These are phyloP conservation scores for Harringtonia aguacate DNA, from an alignment of 2,329 filamentous ascomycete genomes.

Conservation along the genomic window DNA sequence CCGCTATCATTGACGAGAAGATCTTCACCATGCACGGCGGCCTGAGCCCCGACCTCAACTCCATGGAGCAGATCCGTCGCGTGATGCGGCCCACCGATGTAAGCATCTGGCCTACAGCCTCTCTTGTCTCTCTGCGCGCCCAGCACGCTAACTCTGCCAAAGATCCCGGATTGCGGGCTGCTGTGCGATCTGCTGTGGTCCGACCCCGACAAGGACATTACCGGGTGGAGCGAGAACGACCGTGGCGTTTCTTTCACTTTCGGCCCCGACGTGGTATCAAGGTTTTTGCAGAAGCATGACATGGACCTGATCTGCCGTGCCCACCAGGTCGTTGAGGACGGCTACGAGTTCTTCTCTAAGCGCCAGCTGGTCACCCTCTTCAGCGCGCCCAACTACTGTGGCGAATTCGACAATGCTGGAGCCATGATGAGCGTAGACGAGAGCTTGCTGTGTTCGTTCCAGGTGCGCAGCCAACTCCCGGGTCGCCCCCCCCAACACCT, in stretches of 20 bases:
- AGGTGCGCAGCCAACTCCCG: conserved; percentile 64
- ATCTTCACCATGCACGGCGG: conserved; percentile 99
- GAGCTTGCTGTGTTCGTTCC: conserved; percentile 96
- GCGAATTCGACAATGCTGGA: conserved; percentile 98
- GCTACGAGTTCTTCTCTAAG: conserved; percentile 99
- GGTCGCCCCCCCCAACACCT: too few species aligned
- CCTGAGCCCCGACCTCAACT: conserved; percentile 92
- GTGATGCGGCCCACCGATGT: conserved; percentile 99
- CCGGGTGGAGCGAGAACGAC: conserved; percentile 98
- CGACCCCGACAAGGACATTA: conserved; percentile 98
- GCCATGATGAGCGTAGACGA: conserved; percentile 99
- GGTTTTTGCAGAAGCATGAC: conserved; percentile 97
- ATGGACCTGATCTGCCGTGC: conserved; percentile 99
- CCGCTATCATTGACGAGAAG: conserved; percentile 98
- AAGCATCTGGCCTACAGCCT: conserved; percentile 34
- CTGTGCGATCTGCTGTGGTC: conserved; percentile 98
- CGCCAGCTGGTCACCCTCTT: conserved; percentile 95
- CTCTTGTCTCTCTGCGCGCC: not conserved
- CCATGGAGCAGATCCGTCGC: conserved; percentile 98
- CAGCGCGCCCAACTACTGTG: conserved; percentile 97
- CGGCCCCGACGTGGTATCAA: conserved; percentile 90
- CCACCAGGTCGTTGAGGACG: conserved; percentile 97
- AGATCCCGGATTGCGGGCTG: conserved; percentile 97
- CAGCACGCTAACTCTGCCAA: not conserved
- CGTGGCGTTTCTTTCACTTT: conserved; percentile 98